Conservation (phyloP, 164 flowering plant species). For the Berberis thunbergii region DNA sequence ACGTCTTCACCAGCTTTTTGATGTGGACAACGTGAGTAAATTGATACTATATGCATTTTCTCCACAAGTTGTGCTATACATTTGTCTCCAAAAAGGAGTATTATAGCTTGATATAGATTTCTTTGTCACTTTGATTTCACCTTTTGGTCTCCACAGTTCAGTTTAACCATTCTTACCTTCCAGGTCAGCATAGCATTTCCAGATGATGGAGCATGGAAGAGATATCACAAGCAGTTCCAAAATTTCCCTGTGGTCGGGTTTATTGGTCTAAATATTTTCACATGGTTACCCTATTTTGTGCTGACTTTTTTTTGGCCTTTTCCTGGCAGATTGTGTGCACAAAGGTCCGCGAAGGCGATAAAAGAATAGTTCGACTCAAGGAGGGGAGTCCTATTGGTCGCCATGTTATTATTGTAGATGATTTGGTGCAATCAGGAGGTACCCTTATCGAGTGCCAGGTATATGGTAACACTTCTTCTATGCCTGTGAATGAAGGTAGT, state of each 20-base stretch:
- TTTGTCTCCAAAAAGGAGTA: background rate
- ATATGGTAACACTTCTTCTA: background rate
- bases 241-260: constrained; percentile 65
- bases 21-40: constrained; percentile 59
- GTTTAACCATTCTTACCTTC: background rate
- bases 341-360: constrained; percentile 94
- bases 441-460: constrained; percentile 98
- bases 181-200: constrained; percentile 92
- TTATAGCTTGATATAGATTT: background rate
- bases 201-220: constrained; percentile 99
- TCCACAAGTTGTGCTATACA: background rate
- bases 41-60: background rate
- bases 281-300: background rate
- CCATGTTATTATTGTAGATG: constrained; percentile 98
- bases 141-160: background rate
- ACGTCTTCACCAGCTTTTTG: constrained; percentile 82
- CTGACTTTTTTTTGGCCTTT: constrained; percentile 1
- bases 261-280: background rate
- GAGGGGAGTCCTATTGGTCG: constrained; percentile 83
- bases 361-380: constrained; percentile 86
- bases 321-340: constrained; percentile 65
- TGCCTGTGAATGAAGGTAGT: too few species aligned
- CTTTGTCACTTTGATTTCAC: background rate
- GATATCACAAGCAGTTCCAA: constrained; percentile 85
- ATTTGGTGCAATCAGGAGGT: constrained; percentile 96